These are phyloP conservation scores for Myriosclerotinia scirpicola DNA, from an alignment of 2,329 filamentous ascomycete species.

Conservation along the genomic window DNA sequence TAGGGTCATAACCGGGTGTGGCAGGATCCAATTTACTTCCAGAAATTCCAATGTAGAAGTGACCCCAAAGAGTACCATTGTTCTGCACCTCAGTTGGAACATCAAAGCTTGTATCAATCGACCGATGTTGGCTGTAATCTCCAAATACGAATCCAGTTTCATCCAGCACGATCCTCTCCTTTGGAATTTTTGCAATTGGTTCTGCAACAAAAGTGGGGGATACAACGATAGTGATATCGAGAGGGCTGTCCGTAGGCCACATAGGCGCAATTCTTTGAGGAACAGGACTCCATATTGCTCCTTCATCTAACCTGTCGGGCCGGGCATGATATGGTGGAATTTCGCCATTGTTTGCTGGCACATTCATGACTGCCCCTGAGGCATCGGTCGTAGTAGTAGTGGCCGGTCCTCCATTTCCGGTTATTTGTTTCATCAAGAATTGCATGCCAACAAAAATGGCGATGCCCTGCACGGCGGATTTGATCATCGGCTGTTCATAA, in stretches of 20 bases:
- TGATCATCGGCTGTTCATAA: conserved; percentile 37
- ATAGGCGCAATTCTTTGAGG: conserved; percentile 79
- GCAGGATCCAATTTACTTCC: conserved; percentile 77
- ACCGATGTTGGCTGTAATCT: conserved; percentile 75
- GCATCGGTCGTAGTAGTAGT: conserved; percentile 50
- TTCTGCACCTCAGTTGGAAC: conserved; percentile 80
- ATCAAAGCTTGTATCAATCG: conserved; percentile 72
- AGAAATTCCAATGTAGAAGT: conserved; percentile 82
- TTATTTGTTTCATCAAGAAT: conserved; percentile 55
- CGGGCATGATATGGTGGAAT: conserved; percentile 67
- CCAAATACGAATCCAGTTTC: conserved; percentile 80
- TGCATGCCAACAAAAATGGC: conserved; percentile 60
- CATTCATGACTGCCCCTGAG: conserved; percentile 54
- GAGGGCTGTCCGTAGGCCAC: conserved; percentile 74
- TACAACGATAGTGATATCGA: conserved; percentile 85
- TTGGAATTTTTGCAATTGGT: conserved; percentile 62
- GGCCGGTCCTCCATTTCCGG: conserved; percentile 47
- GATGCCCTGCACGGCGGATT: conserved; percentile 50
- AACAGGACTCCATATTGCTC: conserved; percentile 61
- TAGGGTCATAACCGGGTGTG: conserved; percentile 67
- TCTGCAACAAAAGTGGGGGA: conserved; percentile 71
- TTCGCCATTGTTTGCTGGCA: conserved; percentile 53
- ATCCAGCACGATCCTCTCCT: conserved; percentile 70
- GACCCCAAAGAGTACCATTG: conserved; percentile 91
- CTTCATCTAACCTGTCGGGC: conserved; percentile 59